Evolutionary conservation across 768 basidiomycete species (phyloP), one percentile per base, ranked within the genome.

Genomic region (Collybia nuda): DNA sequence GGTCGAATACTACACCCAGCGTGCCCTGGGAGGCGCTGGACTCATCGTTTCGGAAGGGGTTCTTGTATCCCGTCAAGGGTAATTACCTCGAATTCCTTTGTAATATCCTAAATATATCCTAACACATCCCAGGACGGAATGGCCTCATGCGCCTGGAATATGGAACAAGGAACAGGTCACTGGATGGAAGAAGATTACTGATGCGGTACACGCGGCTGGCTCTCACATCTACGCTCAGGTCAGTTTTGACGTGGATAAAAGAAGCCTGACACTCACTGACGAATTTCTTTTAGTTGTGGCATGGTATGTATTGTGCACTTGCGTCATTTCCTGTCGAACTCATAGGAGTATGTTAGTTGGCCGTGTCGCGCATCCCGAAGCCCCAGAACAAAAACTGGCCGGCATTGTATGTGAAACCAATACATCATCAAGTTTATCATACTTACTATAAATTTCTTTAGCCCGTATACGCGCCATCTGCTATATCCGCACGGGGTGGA

Each of bases 141-240:
- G 73, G 71, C 68, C 65, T 6, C 58, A 70, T 54, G 72, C 72
- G 1, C 77, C 77, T 14, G 78, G 78, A 3, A 72, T 79, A 22
- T 79, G 77, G 76, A 73, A 61, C 51, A 55, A 66, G 9, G 70
- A 74, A 26, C 77, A 79, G 50, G 63, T 75, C 7, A 53, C 56
- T n/a, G 76, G 61, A 2, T 80, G 78, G 77, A 76, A 70, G 52
- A 71, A 67, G 42, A 64, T 82, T 41, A 73, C 67, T 1, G 75
- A 76, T 44, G 70, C 68, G 1, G 76, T 83, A 5, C 79, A 82
- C 55, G 57, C 61, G 5, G 73, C 70, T 32, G 76, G 75, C 6
- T 68, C 72, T 6, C 55, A 65, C 21, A 75, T 81, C 19, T 78
- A 76, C 42, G 61, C 64, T 41, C 81, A 83, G 68, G 69, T 72